These are phyloP conservation scores for Aotearoamyces nothofagi DNA, from an alignment of 2,329 filamentous ascomycete species.

Conservation along the genomic window DNA sequence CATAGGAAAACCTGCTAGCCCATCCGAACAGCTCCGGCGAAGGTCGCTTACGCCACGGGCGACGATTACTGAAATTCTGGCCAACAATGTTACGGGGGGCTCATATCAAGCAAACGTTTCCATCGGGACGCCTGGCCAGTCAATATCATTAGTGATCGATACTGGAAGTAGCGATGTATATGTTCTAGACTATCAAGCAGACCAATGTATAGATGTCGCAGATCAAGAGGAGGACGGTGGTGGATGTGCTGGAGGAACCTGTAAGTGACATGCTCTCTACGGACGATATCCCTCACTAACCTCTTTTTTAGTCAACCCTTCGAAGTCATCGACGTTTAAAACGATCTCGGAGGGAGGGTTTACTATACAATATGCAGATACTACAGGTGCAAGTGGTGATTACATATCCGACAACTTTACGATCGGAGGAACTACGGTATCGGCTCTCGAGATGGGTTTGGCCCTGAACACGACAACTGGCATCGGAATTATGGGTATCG, in stretches of 20 bases:
- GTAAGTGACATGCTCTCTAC: too few relatives aligned
- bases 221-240: slow-evolving; percentile 22
- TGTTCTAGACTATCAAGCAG: slow-evolving; percentile 19
- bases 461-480: slow-evolving; percentile 14
- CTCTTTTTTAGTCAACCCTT: slow-evolving; percentile 21
- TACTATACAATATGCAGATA: slow-evolving; percentile 45
- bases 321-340: slow-evolving; percentile 31
- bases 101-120: slow-evolving; percentile 38
- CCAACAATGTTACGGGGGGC: slow-evolving; percentile 20
- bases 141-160: slow-evolving; percentile 35
- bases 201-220: slow-evolving; percentile 1
- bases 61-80: background rate
- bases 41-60: background rate
- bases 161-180: slow-evolving; percentile 46
- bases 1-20: background rate
- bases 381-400: slow-evolving; percentile 35
- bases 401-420: slow-evolving; percentile 41
- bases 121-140: slow-evolving; percentile 39
- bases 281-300: too few relatives aligned
- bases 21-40: background rate
- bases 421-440: slow-evolving; percentile 24
- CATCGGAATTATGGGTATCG: slow-evolving; percentile 24
- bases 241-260: slow-evolving; percentile 24
- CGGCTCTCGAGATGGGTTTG: slow-evolving; percentile 22
- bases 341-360: slow-evolving; percentile 29